Base-by-base conservation (phyloP, 768 basidiomycete genomes). In the Tylopilus subfusipes region DNA sequence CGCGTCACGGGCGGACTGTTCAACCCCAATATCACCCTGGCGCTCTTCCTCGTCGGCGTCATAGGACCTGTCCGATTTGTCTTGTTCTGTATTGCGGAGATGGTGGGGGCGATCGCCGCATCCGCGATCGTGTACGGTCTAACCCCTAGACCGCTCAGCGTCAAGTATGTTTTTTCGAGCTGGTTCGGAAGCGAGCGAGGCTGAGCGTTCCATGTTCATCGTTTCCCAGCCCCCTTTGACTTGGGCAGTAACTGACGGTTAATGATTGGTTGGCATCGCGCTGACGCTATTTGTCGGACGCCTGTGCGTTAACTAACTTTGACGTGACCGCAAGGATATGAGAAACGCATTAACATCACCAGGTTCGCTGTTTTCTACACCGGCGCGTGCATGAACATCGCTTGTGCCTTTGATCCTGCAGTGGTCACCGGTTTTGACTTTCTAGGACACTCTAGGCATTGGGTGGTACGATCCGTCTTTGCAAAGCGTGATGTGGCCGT, bases 321-420 rank as follows among this genome's bases (percentile, higher is more conserved):
- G 40, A 27, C 19, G 42, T 40, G 18, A 24, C 3, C 12, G 13
- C 24, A 33, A 29, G 25, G 18, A 24, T 24, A 25, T 27, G 9
- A n/a, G n/a, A 25, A 31, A 46, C 3, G 42, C 24, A 19, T 27
- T 25, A 42, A 31, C 29, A 18, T 22, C 21, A 0, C 19, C 52
- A 86, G 85, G 16, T 85, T 80, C 59, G 79, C 81, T 0, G 78
- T 82, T 8, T 77, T 72, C 54, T 87, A 81, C 63, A 87, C 85
- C 1, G 84, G 85, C 7, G 85, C 82, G 5, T 75, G 75, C 19
- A 83, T 85, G 80, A 88, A 88, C 61, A 80, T 83, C 6, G 86
- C 86, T 13, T 78, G 86, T 51, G 67, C 86, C 0, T 87, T 87
- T 65, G 86, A 86, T 3, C 86, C 87, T 2, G 83, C 87, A 5